A percentile compares a stretch with the other conserved stretches of the same genome.
Evolutionary conservation across 768 basidiomycete species (phyloP).

Genomic region (Heimioporus sp.): DNA sequence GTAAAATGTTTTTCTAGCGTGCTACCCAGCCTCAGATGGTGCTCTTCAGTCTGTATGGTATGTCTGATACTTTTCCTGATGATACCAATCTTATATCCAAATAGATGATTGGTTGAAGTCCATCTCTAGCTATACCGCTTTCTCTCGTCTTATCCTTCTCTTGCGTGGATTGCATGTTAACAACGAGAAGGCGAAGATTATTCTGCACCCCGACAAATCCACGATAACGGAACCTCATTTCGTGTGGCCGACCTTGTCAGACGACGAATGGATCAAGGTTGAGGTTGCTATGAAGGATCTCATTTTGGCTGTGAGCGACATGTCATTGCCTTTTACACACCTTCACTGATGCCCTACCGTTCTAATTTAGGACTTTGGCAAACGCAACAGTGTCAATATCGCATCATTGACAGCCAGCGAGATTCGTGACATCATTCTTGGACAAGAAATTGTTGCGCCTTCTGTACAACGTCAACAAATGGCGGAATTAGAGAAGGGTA

Average conservation of each 20-base stretch:
- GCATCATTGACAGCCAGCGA: conserved; percentile 96
- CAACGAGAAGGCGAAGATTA: conserved; percentile 99
- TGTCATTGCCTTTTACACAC: not conserved
- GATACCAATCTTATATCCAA: conserved; percentile 3
- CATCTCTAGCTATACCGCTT: conserved; percentile 98
- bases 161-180: conserved; percentile 98
- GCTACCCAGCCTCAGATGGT: conserved; percentile 99
- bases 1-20: conserved; percentile 44
- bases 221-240: conserved; percentile 98
- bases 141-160: conserved; percentile 95
- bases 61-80: conserved; percentile 10
- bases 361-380: conserved; percentile 81
- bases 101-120: conserved; percentile 98
- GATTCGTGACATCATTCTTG: conserved; percentile 96
- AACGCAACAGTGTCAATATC: conserved; percentile 98
- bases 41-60: conserved; percentile 92
- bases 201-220: conserved; percentile 94
- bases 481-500: conserved; percentile 97
- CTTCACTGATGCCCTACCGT: conserved; percentile 12
- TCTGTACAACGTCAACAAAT: conserved; percentile 98
- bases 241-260: conserved; percentile 90
- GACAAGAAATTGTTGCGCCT: conserved; percentile 96
- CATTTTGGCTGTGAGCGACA: conserved; percentile 73
- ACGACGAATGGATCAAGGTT: conserved; percentile 99
- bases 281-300: conserved; percentile 99